Evolutionary conservation across 148 eudicot genomes (phyloP).

Genomic region (Rhododendron mucronatum): DNA sequence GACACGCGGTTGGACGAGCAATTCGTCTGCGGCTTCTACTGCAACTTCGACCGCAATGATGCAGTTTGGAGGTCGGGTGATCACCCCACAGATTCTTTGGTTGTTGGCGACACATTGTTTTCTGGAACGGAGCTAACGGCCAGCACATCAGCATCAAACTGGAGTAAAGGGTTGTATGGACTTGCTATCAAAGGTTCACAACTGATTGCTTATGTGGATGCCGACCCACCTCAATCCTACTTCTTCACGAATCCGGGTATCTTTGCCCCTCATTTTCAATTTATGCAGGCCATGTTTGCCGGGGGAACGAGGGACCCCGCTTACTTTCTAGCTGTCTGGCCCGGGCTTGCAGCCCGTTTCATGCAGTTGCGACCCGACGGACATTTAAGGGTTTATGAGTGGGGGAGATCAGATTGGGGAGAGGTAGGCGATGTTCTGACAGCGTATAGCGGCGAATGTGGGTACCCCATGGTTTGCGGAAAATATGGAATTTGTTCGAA

Average conservation of each 20-base stretch:
- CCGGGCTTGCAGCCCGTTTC: conserved; percentile 14
- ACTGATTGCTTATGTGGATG: conserved; percentile 1
- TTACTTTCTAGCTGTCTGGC: no score
- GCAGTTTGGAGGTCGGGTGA: conserved; percentile 20
- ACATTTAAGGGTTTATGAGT: conserved; percentile 21
- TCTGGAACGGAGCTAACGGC: conserved; percentile 16
- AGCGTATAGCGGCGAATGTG: conserved; percentile 10
- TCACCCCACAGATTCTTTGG: conserved; percentile 11
- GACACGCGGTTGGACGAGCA: background rate
- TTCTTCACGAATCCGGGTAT: background rate
- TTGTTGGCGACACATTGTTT: conserved; percentile 22
- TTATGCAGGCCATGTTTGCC: background rate
- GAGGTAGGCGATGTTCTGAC: conserved; percentile 13
- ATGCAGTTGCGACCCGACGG: conserved; percentile 24
- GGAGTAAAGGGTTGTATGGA: conserved; percentile 12
- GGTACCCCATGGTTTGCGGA: conserved; percentile 25
- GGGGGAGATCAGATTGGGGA: conserved; percentile 12
- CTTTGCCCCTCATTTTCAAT: background rate
- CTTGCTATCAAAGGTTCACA: background rate
- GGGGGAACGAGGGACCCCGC: no score
- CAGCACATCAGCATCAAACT: conserved; percentile 16
- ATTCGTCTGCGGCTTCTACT: conserved; percentile 1
- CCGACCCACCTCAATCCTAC: background rate
- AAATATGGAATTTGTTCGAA: conserved; percentile 20
- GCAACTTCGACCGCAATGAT: background rate